Evolutionary conservation across 345 rosid species (phyloP).

Genomic region (Aquilaria malaccensis): DNA sequence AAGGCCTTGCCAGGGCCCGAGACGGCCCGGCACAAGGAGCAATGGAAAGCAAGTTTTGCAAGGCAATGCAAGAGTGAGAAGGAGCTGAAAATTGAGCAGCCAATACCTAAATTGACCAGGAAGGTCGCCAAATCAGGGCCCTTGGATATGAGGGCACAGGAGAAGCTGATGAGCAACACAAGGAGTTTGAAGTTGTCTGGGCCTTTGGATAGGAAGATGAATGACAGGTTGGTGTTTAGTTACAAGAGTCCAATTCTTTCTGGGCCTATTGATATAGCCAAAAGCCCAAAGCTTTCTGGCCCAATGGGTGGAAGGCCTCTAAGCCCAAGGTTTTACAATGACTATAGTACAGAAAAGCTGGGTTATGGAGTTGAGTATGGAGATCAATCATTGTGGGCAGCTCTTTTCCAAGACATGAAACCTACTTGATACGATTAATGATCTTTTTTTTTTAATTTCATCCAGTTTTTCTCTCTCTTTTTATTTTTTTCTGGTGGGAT

Average conservation of each 20-base stretch:
- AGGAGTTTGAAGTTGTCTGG: constrained; percentile 51
- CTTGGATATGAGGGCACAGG: constrained; percentile 32
- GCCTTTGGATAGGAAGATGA: constrained; percentile 46
- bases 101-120: constrained; percentile 25
- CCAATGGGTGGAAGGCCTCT: constrained; percentile 35
- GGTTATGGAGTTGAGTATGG: constrained; percentile 22
- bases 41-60: constrained; percentile 19
- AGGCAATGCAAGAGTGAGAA: constrained; percentile 31
- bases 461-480: neutral
- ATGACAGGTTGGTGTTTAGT: constrained; percentile 40
- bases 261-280: constrained; percentile 35
- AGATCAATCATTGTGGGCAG: constrained; percentile 48
- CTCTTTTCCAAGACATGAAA: constrained; percentile 65
- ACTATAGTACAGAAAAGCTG: constrained; percentile 14
- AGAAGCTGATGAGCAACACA: constrained; percentile 21
- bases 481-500: neutral
- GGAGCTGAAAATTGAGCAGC: constrained; percentile 21
- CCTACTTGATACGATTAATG: constrained; percentile 43
- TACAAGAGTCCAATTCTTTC: constrained; percentile 37
- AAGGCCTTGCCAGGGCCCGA: constrained; percentile 31
- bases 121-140: constrained; percentile 68
- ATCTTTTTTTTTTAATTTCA: neutral
- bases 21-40: constrained; percentile 10
- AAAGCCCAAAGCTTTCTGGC: constrained; percentile 42
- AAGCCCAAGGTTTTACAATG: constrained; percentile 33